These are phyloP conservation scores for Fraxinus nigra DNA, from an alignment of 305 asterid genomes.

Conservation along the genomic window DNA sequence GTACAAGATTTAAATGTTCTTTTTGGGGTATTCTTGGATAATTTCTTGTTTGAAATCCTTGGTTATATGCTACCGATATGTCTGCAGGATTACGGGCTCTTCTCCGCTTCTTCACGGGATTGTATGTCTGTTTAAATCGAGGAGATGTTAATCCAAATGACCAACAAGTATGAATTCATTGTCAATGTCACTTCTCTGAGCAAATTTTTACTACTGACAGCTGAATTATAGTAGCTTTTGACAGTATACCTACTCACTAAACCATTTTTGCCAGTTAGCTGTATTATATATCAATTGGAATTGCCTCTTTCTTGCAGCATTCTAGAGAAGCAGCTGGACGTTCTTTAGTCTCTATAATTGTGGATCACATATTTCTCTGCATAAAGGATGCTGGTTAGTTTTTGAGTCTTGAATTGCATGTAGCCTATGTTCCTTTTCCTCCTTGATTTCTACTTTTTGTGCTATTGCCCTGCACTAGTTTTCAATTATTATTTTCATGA, in stretches of 20 bases:
- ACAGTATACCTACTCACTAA: conserved; percentile 1
- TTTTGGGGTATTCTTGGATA: conserved; percentile 22
- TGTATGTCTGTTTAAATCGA: conserved; percentile 89
- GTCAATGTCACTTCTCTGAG: conserved; percentile 22
- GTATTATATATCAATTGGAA: conserved; percentile 25
- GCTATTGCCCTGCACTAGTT: not conserved
- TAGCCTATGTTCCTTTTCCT: conserved; percentile 2
- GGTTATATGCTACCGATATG: conserved; percentile 17
- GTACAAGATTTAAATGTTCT: conserved; percentile 27
- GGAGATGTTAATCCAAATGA: conserved; percentile 85
- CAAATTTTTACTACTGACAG: conserved; percentile 16
- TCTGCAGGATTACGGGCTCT: conserved; percentile 90
- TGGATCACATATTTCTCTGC: conserved; percentile 96
- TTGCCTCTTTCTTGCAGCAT: conserved; percentile 56
- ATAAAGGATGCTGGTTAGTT: conserved; percentile 89
- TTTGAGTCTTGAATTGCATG: conserved; percentile 15
- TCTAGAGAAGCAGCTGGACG: conserved; percentile 96
- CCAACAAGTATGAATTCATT: conserved; percentile 50
- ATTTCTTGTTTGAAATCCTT: conserved; percentile 17
- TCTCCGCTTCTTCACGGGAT: conserved; percentile 94
- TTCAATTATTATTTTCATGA: not conserved
- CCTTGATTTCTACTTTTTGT: conserved; percentile 5
- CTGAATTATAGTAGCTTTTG: not conserved
- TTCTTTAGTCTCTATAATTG: conserved; percentile 74
- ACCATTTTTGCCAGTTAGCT: conserved; percentile 6